A percentile compares a stretch with the other conserved stretches of the same genome.
Evolutionary conservation across 495 filamentous ascomycete genomes (phyloP).

Genomic region (Paragyromitra xinjiangensis): DNA sequence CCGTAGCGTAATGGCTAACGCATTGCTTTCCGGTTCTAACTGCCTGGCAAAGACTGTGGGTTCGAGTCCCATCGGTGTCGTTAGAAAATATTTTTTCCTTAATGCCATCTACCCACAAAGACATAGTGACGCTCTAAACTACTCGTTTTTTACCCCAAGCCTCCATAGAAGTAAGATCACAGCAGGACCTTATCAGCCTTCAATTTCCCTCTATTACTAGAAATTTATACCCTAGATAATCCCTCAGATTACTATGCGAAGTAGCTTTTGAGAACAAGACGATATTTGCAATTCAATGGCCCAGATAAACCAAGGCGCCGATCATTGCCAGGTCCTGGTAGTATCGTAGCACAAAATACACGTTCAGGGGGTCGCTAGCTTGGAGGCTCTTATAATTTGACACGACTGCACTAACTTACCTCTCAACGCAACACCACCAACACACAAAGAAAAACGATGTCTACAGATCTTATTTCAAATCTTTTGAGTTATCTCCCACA

Average conservation of each 20-base stretch:
- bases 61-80: conserved; percentile 39
- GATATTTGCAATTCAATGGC: neutral
- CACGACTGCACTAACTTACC: conserved; percentile 8
- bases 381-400: conserved; percentile 16
- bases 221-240: neutral
- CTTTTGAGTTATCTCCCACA: conserved; percentile 63
- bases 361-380: conserved; percentile 60
- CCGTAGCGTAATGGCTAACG: conserved; percentile 47
- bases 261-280: neutral
- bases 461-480: conserved; percentile 39
- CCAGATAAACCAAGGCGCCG: neutral
- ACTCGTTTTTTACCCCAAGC: neutral
- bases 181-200: neutral
- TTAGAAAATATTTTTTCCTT: neutral
- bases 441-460: conserved; percentile 15
- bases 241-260: neutral
- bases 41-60: conserved; percentile 41
- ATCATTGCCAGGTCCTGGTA: neutral
- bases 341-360: conserved; percentile 60
- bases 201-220: neutral
- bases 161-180: neutral
- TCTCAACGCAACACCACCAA: conserved; percentile 22
- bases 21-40: conserved; percentile 40
- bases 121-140: neutral
- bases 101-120: neutral